Evolutionary conservation across 148 eudicot species (phyloP), one percentile per base, ranked within the genome.

Genomic region (Mesembryanthemum crystallinum): DNA sequence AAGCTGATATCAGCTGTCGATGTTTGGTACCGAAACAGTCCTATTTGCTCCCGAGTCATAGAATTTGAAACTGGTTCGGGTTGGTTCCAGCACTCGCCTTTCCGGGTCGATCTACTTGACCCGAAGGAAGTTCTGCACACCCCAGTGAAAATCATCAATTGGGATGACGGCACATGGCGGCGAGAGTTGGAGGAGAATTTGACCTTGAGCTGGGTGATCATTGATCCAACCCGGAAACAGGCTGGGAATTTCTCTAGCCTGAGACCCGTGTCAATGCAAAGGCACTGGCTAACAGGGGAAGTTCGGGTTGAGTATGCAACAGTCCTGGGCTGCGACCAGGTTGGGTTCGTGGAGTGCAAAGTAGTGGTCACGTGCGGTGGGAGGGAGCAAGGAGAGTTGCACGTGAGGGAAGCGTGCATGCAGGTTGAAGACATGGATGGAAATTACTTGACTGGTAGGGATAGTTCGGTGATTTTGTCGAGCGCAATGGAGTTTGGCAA

Each of bases 201-300:
- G 74, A 80, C 79, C 8, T 21, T 92, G 74, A 92, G 89, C 76
- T 92, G 95, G 97, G 82, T 92, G 62, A 10, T 92, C 24, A 83
- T 86, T 25, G 88, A 90, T 74, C 93, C 95, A 47, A 23, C 71
- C 23, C 76, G 66, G 17, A 86, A 85, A 20, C 71, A 77, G 18
- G 85, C 89, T 1, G 87, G 77, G 0, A 91, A 89, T 43, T 27
- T 91, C 28, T 88, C 92, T 58, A 91, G 80, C 67, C 20, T 57
- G 47, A 71, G 73, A 33, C 86, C 91, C 1, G 88, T 89, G 39
- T 77, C 76, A 6, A 79, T 80, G n/a, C 71, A 77, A 69, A 71
- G 76, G 73, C 86, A 85, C 33, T 87, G 90, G 90, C 21, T 85
- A 23, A 81, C 88, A 20, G 82, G 83, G 1, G 86, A 87, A 2